Percentiles rank a stretch among this genome's conserved stretches.
Evolutionary conservation across 768 basidiomycete species (phyloP).

Genomic region (Pleurotus pulmonarius): DNA sequence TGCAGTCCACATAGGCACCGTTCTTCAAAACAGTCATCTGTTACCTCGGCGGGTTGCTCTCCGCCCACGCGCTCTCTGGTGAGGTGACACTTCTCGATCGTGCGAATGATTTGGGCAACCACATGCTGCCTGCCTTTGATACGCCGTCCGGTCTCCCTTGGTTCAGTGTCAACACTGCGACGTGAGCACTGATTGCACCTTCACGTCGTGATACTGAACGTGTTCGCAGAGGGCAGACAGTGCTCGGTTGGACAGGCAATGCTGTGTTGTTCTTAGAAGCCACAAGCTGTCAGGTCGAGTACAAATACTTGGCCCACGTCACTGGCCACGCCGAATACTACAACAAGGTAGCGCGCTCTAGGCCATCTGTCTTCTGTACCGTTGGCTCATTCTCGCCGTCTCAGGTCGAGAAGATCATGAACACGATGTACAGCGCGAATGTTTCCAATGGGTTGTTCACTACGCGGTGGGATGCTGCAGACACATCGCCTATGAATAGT

Average conservation of each 20-base stretch:
- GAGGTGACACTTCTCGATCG: conserved; percentile 59
- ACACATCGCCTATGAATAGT: conserved; percentile 46
- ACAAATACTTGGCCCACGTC: conserved; percentile 75
- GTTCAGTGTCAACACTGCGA: conserved; percentile 64
- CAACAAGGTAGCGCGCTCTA: conserved; percentile 40
- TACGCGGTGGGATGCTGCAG: conserved; percentile 47
- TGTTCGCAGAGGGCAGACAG: conserved; percentile 27
- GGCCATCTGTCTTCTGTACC: not conserved
- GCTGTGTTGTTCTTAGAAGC: conserved; percentile 63
- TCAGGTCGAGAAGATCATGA: conserved; percentile 48
- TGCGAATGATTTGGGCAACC: conserved; percentile 74
- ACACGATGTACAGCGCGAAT: conserved; percentile 42
- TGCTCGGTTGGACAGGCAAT: conserved; percentile 23
- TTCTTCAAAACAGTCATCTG: conserved; percentile 89
- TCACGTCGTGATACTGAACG: not conserved
- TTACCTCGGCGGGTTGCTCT: conserved; percentile 84
- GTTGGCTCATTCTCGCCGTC: not conserved
- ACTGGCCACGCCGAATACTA: conserved; percentile 67
- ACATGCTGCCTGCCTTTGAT: conserved; percentile 69
- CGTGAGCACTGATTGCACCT: conserved; percentile 28
- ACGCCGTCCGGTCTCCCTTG: conserved; percentile 67
- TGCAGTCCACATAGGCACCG: conserved; percentile 33
- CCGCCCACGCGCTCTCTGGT: conserved; percentile 73
- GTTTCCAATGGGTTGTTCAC: conserved; percentile 63
- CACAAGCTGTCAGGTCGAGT: conserved; percentile 79